A percentile compares a stretch with the other conserved stretches of the same genome.
Evolutionary conservation across 306 rosid genomes (phyloP).

Genomic region (Calophaca sinica): DNA sequence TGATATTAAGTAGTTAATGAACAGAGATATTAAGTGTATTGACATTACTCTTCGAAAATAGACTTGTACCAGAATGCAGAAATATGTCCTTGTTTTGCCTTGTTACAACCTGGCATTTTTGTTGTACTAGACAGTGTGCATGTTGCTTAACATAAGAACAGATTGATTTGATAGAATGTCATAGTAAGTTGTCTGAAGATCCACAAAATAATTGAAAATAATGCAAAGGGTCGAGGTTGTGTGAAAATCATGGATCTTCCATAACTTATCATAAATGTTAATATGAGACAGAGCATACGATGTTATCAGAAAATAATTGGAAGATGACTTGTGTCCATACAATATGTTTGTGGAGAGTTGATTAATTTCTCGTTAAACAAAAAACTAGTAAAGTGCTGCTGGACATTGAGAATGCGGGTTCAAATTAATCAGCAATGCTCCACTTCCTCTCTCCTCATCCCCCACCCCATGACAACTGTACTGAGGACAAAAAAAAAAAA

Average conservation of each 20-base stretch:
- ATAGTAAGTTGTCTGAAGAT: slow-evolving; percentile 25
- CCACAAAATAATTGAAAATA: slow-evolving; percentile 42
- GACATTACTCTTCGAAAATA: no score
- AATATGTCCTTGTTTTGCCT: neutral
- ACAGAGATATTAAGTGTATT: no score
- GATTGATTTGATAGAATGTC: neutral
- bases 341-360: slow-evolving; percentile 36
- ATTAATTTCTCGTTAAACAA: slow-evolving; percentile 16
- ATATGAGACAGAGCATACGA: slow-evolving; percentile 36
- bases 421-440: no score
- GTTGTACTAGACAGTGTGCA: slow-evolving; percentile 1
- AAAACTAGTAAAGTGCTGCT: no score
- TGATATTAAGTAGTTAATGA: no score
- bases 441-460: no score
- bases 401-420: no score
- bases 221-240: slow-evolving; percentile 25
- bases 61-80: neutral
- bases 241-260: slow-evolving; percentile 48
- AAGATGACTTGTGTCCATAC: slow-evolving; percentile 48
- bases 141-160: slow-evolving; percentile 2
- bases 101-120: slow-evolving; percentile 17
- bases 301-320: slow-evolving; percentile 46
- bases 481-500: no score
- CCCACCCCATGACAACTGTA: no score
- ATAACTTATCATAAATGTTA: slow-evolving; percentile 49